Evolutionary conservation across 2,329 filamentous ascomycete species (phyloP), one percentile per base, ranked within the genome.

Genomic region (Dendryphion nanum): DNA sequence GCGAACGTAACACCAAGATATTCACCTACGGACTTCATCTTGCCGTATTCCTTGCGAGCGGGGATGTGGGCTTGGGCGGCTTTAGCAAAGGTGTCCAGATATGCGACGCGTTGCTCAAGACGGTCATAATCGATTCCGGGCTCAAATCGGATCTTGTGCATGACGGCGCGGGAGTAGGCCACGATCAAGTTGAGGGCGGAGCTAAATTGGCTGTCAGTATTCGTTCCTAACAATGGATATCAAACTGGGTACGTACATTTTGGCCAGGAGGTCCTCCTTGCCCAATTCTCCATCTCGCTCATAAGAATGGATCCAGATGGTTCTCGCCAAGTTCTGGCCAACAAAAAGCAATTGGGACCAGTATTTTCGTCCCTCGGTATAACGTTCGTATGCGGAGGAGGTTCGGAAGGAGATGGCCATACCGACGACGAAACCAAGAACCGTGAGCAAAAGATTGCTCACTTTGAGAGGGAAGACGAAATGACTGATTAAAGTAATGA

Each of bases 71-170:
- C 62, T 38, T 77, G 69, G 16, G 55, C 78, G 5, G 71, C 67
- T 40, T 72, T 79, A 35, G 87, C 85, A 52, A 87, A 87, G 0
- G 86, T 90, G 49, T 86, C 77, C 17, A 94, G 72, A 55, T 90
- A 82, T 4, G 75, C 75, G 19, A 90, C 77, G 2, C 90, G 71
- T 21, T 82, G 78, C 20, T 78, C 68, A 4, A 93, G 70, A 54
- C 93, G 87, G 2, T 83, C 77, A 59, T 93, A 90, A 36, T 83
- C 77, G 20, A 80, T 79, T 53, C 85, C 86, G 1, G 87, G 86
- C 59, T 93, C 87, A 60, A 91, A 91, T 12, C 88, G 85, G n/a
- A 93, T 76, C 52, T 81, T 83, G 66, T 91, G 88, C 68, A 91
- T 93, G 41, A 93, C 73, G 2, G 87, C 70, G 4, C 87, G 72